Base-by-base conservation (phyloP, 768 basidiomycete genomes). In the Suillus occidentalis region DNA sequence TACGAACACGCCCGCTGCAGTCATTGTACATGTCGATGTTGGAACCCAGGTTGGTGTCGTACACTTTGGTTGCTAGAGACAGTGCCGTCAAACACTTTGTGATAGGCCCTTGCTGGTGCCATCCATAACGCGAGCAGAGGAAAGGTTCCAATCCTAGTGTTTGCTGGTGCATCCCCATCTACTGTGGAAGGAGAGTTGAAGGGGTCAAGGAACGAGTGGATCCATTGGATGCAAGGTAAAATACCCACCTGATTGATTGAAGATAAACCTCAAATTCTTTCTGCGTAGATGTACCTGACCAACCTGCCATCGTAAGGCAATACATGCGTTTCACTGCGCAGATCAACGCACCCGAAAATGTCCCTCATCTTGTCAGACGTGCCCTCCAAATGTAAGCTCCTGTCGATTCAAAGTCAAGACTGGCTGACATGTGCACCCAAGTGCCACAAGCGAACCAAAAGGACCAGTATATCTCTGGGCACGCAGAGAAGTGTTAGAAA, bases 391-490 rank as follows among this genome's bases (percentile, higher is more conserved):
- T 89, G 89, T 89, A 68, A 22, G 82, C 65, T 1, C 9, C 6
- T 20, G 52, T 53, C 8, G 9, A 25, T 3, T 52, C 25, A 18
- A 37, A 50, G 28, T 9, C 45, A 40, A 22, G 16, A 6, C 20
- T 36, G 28, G 45, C 50, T 67, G 12, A 66, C 62, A 18, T 65
- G 61, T 49, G 53, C 37, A 10, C 39, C 25, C 13, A 52, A 90
- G 89, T 67, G 89, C 90, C 6, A 84, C 76, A n/a, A 89, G 87
- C 61, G 84, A 86, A 36, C 90, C 90, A 0, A 87, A 84, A 71
- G 89, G 90, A 0, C 90, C 90, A 0, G 88, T 89, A 1, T 91
- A 92, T 72, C 78, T 90, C 9, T 91, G 88, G 87, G 88, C 84
- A 14, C 81, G 88, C 18, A 81, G 90, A n/a, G 90, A 91, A 70